Conservation (phyloP, 1,284 basidiomycete species). For the Ceratobasidium sp. region DNA sequence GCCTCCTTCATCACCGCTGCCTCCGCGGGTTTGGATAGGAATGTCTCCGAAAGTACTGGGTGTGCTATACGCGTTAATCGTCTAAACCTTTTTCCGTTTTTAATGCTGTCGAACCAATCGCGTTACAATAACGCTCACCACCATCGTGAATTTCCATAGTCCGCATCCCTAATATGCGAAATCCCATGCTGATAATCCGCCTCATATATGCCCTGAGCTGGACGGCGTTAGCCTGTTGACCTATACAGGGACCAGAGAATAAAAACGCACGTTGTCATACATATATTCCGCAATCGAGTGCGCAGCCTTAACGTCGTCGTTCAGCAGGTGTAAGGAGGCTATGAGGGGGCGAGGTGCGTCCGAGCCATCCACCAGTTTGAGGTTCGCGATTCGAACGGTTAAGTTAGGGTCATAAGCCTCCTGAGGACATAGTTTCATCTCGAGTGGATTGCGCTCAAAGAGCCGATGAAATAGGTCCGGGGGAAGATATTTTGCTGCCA, state of each 20-base stretch:
- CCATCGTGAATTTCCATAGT: constrained; percentile 32
- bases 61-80: not conserved
- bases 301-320: constrained; percentile 10
- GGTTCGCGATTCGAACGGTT: constrained; percentile 12
- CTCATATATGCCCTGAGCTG: constrained; percentile 12
- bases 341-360: not conserved
- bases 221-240: not conserved
- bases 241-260: not conserved
- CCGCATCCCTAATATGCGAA: constrained; percentile 20
- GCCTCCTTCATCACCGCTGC: not conserved
- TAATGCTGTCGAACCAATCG: not conserved
- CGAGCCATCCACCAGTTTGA: not conserved
- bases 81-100: constrained; percentile 10
- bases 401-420: not conserved
- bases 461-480: constrained; percentile 11
- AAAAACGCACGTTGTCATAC: constrained; percentile 2
- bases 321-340: constrained; percentile 14
- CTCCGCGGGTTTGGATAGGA: not conserved
- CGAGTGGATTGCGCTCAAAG: constrained; percentile 13
- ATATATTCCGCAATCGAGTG: constrained; percentile 6
- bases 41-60: constrained; percentile 5
- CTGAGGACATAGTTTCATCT: constrained; percentile 1
- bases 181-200: constrained; percentile 27
- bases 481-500: constrained; percentile 8
- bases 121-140: constrained; percentile 2